Base-by-base conservation (phyloP, 805 yeast species). In the Clavispora fructus region DNA sequence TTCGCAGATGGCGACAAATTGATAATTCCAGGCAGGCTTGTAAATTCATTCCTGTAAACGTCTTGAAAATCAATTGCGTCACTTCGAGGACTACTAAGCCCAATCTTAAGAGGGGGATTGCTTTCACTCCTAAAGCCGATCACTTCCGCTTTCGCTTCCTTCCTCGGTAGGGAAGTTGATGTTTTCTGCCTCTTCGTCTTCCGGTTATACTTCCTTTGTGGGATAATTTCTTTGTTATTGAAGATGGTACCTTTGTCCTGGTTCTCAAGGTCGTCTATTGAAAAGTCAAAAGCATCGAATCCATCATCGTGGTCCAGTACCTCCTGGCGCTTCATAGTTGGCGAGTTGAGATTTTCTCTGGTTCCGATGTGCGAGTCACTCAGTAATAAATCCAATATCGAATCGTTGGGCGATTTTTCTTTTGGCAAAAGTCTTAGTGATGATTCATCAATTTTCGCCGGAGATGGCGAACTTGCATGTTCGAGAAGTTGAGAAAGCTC, bases 201-300 rank as follows among this genome's bases (percentile, higher is more conserved):
- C 9, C 35, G 35, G 13, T 13, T 30, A 16, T 31, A 27, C 14
- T 31, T 32, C 9, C 30, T 30, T 16, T 30, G 27, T 5, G 28
- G 16, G 7, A 40, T 40, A 7, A 41, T 45, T 4, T 31, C 35
- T 16, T n/a, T 31, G 12, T 41, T 40, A 14, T 44, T 31, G 35
- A 50, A 50, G 6, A 50, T 50, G 16, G 53, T 50, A 6, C 44
- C 49, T 7, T 32, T 23, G 17, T 50, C 49, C 12, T 45, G 41
- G 29, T 29, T 41, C 28, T 50, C 45, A 10, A 54, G 44, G 19
- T 54, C 56, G 10, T 54, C 58, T 8, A 54, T 52, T 11, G 56
- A 52, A 25, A 54, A 48, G 28, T 54, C 58, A 17, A 52, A 48
- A 5, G 42, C 48, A 25, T 54, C 53, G 16, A 41, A 41, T 14